Evolutionary conservation across 176 grass and related monocot genomes (phyloP).

Genomic region (Oryza punctata): DNA sequence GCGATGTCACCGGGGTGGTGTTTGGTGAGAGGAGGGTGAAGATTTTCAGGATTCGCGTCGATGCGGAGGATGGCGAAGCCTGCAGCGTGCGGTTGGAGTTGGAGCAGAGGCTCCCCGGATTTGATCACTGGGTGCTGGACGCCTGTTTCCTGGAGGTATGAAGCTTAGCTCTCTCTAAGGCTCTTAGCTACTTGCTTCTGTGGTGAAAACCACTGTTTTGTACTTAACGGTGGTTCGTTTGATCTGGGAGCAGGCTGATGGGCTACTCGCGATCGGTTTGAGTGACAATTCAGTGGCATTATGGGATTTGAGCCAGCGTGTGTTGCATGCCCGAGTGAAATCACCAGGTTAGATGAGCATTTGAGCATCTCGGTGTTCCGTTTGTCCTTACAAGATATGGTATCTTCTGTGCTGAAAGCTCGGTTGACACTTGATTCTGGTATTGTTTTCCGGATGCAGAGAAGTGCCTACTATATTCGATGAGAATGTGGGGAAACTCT

Average conservation of each 20-base stretch:
- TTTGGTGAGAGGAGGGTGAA: constrained; percentile 77
- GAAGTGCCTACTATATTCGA: constrained; percentile 85
- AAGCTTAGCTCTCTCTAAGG: background rate
- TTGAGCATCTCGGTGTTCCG: background rate
- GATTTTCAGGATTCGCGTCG: constrained; percentile 44
- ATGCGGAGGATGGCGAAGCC: background rate
- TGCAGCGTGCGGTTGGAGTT: constrained; percentile 41
- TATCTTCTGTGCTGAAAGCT: background rate
- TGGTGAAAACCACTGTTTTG: background rate
- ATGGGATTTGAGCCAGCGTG: constrained; percentile 54
- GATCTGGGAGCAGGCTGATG: constrained; percentile 49
- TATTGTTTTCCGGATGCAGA: constrained; percentile 42
- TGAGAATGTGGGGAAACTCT: constrained; percentile 74
- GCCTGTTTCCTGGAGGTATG: constrained; percentile 66
- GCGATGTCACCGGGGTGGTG: constrained; percentile 35
- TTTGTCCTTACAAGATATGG: background rate
- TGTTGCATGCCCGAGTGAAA: constrained; percentile 56
- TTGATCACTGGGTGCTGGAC: constrained; percentile 89
- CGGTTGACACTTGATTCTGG: background rate
- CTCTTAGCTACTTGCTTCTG: background rate
- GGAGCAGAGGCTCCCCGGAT: constrained; percentile 56
- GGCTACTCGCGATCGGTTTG: constrained; percentile 67
- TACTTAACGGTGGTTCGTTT: background rate
- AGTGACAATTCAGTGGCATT: constrained; percentile 85
- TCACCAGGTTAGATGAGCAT: constrained; percentile 55